Percentiles rank a stretch among this genome's conserved stretches.
These are phyloP conservation scores for Gossypium bickii DNA, from an alignment of 345 rosid species.

Conservation along the genomic window DNA sequence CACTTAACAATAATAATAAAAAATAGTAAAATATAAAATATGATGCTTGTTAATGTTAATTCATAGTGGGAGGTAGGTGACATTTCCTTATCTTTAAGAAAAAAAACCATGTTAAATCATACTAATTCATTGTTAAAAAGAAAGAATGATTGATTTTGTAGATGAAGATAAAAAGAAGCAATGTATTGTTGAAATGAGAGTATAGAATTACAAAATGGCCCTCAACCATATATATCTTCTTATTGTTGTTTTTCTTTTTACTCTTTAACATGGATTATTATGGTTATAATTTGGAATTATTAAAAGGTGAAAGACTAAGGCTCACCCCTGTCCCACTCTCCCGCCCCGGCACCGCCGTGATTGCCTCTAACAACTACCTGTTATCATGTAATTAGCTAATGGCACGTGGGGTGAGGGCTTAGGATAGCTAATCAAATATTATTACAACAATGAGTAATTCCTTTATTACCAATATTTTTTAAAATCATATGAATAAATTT, in stretches of 20 bases:
- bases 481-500: too few species aligned
- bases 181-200: constrained; percentile 31
- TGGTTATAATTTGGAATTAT: constrained; percentile 20
- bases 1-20: too few species aligned
- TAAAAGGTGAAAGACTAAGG: constrained; percentile 8
- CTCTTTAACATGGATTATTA: constrained; percentile 18
- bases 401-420: constrained; percentile 26
- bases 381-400: neutral
- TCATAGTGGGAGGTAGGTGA: constrained; percentile 13
- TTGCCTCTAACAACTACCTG: constrained; percentile 24
- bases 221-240: neutral
- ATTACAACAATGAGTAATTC: too few species aligned
- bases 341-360: constrained; percentile 15
- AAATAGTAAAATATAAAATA: too few species aligned
- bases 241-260: neutral
- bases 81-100: neutral
- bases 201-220: neutral
- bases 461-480: too few species aligned
- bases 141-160: constrained; percentile 9
- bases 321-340: constrained; percentile 11
- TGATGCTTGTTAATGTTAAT: too few species aligned
- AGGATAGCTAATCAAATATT: too few species aligned
- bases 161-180: constrained; percentile 32
- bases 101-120: neutral
- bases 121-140: too few species aligned